Evolutionary conservation across 768 basidiomycete genomes (phyloP).

Genomic region (Serendipita indica): DNA sequence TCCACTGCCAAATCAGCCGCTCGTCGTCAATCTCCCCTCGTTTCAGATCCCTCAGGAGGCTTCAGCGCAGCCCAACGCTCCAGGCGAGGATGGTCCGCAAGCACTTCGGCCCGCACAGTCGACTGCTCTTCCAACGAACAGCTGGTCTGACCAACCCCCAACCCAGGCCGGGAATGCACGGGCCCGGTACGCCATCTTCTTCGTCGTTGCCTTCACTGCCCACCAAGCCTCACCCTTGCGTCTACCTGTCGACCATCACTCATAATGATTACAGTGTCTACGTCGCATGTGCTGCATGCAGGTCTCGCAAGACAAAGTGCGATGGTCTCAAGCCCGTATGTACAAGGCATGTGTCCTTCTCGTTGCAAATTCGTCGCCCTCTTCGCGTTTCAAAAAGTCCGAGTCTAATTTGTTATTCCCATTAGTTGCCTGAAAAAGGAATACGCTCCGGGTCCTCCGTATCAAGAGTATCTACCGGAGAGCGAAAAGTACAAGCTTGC

Average conservation of each 20-base stretch:
- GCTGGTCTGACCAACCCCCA: conserved; percentile 47
- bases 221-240: background rate
- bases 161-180: conserved; percentile 70
- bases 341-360: too few relatives aligned
- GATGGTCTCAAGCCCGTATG: conserved; percentile 68
- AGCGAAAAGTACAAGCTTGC: conserved; percentile 31
- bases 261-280: background rate
- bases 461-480: conserved; percentile 8
- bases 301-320: conserved; percentile 65
- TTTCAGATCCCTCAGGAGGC: too few relatives aligned
- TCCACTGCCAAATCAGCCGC: too few relatives aligned
- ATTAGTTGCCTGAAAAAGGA: conserved; percentile 34
- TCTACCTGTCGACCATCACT: conserved; percentile 35
- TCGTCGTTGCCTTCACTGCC: conserved; percentile 19
- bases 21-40: too few relatives aligned
- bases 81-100: too few relatives aligned
- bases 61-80: too few relatives aligned
- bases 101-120: too few relatives aligned
- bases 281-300: conserved; percentile 28
- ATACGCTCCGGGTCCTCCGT: conserved; percentile 29
- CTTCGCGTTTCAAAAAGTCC: too few relatives aligned
- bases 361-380: too few relatives aligned
- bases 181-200: conserved; percentile 57
- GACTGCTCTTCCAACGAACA: conserved; percentile 14
- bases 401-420: too few relatives aligned